A percentile compares a stretch with the other conserved stretches of the same genome.
Evolutionary conservation across 495 filamentous ascomycete genomes (phyloP).

Genomic region (Neurospora tetraspora): DNA sequence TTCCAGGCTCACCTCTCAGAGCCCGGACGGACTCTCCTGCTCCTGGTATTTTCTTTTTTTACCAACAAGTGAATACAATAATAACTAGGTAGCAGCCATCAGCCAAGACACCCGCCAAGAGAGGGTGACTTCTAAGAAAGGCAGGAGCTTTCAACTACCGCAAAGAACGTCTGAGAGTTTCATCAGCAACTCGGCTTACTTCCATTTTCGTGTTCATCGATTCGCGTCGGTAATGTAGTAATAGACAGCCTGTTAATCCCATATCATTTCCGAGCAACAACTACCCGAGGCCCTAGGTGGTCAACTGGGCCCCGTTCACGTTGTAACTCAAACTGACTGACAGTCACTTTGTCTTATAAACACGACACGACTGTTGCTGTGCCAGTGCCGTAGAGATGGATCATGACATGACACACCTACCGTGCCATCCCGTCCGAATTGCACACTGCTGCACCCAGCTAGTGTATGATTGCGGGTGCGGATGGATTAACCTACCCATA

Average conservation of each 20-base stretch:
- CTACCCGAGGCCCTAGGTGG: background rate
- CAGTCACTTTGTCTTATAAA: background rate
- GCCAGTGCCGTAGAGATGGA: background rate
- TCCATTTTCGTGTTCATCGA: background rate
- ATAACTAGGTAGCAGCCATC: background rate
- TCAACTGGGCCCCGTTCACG: background rate
- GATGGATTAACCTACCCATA: background rate
- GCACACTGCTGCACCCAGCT: background rate
- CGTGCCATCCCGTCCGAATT: background rate
- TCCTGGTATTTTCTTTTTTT: background rate
- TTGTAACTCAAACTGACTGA: background rate
- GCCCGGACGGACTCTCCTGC: background rate
- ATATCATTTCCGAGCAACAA: background rate
- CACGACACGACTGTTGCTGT: background rate
- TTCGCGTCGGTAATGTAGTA: background rate
- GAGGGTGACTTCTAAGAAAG: background rate
- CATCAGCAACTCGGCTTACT: background rate
- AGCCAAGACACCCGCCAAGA: background rate
- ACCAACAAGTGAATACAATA: background rate
- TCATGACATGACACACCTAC: background rate
- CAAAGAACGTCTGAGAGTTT: background rate
- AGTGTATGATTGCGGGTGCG: background rate
- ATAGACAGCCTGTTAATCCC: background rate
- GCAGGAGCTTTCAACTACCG: background rate
- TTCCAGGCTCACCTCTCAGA: background rate